Evolutionary conservation across 192 early-diverging fungal genomes (phyloP), one percentile per base, ranked within the genome.

Genomic region (Coemansia sp.): DNA sequence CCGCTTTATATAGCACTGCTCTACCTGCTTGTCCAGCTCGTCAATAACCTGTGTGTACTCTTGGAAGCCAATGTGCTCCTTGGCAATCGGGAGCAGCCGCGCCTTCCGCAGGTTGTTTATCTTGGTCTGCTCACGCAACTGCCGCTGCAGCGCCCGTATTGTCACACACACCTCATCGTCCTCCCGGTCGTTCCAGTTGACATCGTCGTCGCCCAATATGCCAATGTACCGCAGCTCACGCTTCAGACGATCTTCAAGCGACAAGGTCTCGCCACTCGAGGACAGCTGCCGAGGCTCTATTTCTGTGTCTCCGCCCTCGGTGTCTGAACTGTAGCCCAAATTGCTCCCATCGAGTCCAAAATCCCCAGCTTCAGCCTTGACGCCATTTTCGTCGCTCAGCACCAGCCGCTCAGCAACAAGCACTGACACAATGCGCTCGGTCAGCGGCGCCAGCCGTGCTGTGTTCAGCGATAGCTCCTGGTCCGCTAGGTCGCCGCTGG

Each of bases 1-100:
- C 51, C 94, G 83, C 71, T 92, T 92, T 22, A 88, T 67, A 61
- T 92, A 98, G 64, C 86, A 84, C 65, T 88, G 85, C 65, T 95
- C 94, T 18, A 98, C 88, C 69, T 91, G 89, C 67, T 88, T 90
- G 64, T 96, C 92, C 28, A 94, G 78, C 49, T 91, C 89, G 54
- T 95, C 94, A 55, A 95, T 71, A 16, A 96, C 87, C 25, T 85
- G 81, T 24, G 84, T 87, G 77, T 93, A 98, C 73, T 98, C 90
- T 60, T 96, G 92, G 67, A 82, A 92, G 4, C 84, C 91, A 33
- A 92, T 84, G 58, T 88, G 86, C 29, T 87, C 81, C 42, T 83
- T 78, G 4, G 92, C 89, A 5, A 88, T 76, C 2, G 88, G 81
- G 12, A 87, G 67, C 25, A 98, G 68, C 18, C 80, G 68, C 27